phyloP scores from a whole-genome alignment of 495 filamentous ascomycete genomes.

The Xylona heveae region DNA sequence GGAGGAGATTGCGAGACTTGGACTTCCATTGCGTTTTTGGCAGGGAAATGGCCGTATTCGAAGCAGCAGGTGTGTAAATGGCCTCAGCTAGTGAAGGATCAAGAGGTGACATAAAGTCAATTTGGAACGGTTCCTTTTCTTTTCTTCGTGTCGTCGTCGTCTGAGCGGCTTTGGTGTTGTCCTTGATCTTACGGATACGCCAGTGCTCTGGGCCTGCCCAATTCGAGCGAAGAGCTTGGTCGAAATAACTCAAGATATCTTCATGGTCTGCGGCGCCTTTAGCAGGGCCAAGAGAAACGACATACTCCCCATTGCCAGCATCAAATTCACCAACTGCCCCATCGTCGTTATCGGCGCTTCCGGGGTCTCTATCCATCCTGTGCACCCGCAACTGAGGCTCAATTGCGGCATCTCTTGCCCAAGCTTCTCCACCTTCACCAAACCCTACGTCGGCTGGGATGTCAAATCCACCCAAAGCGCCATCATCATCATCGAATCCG shows the following conservation, averaged over 20 bases:
- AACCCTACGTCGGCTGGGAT: constrained; percentile 43
- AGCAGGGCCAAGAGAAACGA: constrained; percentile 39
- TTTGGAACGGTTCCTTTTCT: constrained; percentile 90
- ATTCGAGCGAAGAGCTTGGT: constrained; percentile 84
- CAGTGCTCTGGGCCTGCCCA: constrained; percentile 99
- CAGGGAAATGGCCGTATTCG: constrained; percentile 61
- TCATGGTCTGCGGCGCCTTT: constrained; percentile 48
- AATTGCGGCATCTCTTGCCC: constrained; percentile 45
- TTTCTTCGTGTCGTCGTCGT: constrained; percentile 43
- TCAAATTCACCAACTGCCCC: constrained; percentile 31
- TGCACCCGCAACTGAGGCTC: constrained; percentile 29
- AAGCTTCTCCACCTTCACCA: constrained; percentile 55
- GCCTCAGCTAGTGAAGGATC: constrained; percentile 47
- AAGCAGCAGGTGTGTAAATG: constrained; percentile 66
- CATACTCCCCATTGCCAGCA: constrained; percentile 37
- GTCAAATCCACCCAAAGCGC: constrained; percentile 51
- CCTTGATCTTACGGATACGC: constrained; percentile 87
- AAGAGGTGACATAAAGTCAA: constrained; percentile 65
- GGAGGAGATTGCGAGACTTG: constrained; percentile 77
- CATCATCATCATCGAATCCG: constrained; percentile 58
- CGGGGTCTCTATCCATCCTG: constrained; percentile 17
- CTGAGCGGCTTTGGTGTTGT: constrained; percentile 38
- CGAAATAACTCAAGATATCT: constrained; percentile 92
- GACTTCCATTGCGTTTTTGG: constrained; percentile 91
- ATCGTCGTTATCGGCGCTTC: constrained; percentile 33